phyloP scores from a whole-genome alignment of 2,329 filamentous ascomycete species.

The Alternaria dauci region DNA sequence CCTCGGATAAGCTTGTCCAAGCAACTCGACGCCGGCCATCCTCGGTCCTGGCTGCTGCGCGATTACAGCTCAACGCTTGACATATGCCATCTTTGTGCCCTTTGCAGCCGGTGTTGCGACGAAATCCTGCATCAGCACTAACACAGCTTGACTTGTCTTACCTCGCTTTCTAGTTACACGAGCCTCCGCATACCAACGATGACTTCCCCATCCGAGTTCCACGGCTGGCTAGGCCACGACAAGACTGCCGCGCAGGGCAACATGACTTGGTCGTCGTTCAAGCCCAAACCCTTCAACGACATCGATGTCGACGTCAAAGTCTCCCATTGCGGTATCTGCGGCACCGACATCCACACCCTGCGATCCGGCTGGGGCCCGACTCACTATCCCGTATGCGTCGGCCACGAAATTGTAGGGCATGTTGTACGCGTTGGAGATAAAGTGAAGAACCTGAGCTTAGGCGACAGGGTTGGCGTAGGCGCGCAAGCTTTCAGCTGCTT shows the following conservation, averaged over 20 bases:
- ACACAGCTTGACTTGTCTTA: background rate
- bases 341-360: slow-evolving; percentile 50
- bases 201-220: slow-evolving; percentile 57
- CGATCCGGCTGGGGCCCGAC: slow-evolving; percentile 56
- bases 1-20: slow-evolving; percentile 26
- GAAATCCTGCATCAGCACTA: background rate
- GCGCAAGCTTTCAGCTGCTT: slow-evolving; percentile 60
- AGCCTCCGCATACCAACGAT: slow-evolving; percentile 15
- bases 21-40: slow-evolving; percentile 17
- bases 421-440: slow-evolving; percentile 48
- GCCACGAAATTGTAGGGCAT: slow-evolving; percentile 55
- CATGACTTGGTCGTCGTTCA: slow-evolving; percentile 62
- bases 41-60: slow-evolving; percentile 14
- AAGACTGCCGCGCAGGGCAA: slow-evolving; percentile 60
- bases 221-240: slow-evolving; percentile 66
- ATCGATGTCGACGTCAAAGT: slow-evolving; percentile 50
- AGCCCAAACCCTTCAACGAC: slow-evolving; percentile 52
- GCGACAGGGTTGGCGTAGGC: slow-evolving; percentile 67
- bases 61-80: background rate
- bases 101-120: background rate
- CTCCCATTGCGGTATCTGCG: slow-evolving; percentile 48
- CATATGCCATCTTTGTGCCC: background rate
- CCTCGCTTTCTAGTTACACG: background rate
- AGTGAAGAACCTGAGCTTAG: slow-evolving; percentile 62
- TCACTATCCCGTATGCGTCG: slow-evolving; percentile 54